Percentiles rank a stretch among this genome's conserved stretches.
Conservation (phyloP, 495 filamentous ascomycete species). For the Podospora anserina region DNA sequence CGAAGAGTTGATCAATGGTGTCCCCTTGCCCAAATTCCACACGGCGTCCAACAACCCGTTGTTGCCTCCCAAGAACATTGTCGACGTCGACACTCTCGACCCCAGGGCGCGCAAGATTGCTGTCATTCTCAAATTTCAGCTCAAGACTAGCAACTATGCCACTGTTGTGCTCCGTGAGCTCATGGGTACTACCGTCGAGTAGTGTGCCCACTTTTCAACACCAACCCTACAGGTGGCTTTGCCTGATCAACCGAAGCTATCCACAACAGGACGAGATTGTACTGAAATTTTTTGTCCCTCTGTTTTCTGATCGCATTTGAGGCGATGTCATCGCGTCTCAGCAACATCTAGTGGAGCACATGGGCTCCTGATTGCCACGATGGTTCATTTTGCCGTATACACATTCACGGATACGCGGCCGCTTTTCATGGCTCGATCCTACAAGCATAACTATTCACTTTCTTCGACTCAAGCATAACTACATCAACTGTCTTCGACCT, state of each 20-base stretch:
- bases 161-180: conserved; percentile 92
- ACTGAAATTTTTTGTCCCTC: background rate
- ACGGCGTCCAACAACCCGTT: conserved; percentile 32
- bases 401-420: background rate
- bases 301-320: background rate
- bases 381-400: background rate
- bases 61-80: conserved; percentile 4
- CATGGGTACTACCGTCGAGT: conserved; percentile 33
- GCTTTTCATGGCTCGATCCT: background rate
- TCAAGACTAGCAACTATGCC: conserved; percentile 85
- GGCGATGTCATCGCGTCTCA: background rate
- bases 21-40: conserved; percentile 22
- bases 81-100: conserved; percentile 18
- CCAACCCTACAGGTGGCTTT: background rate
- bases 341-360: background rate
- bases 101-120: conserved; percentile 61
- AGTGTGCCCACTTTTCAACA: background rate
- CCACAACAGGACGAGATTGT: background rate
- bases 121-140: conserved; percentile 78
- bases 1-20: conserved; percentile 9
- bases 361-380: background rate
- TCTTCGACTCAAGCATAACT: background rate
- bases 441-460: background rate
- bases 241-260: conserved; percentile 1
- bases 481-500: background rate